phyloP scores from a whole-genome alignment of 2,329 filamentous ascomycete species.

The Elsinoe fawcettii region DNA sequence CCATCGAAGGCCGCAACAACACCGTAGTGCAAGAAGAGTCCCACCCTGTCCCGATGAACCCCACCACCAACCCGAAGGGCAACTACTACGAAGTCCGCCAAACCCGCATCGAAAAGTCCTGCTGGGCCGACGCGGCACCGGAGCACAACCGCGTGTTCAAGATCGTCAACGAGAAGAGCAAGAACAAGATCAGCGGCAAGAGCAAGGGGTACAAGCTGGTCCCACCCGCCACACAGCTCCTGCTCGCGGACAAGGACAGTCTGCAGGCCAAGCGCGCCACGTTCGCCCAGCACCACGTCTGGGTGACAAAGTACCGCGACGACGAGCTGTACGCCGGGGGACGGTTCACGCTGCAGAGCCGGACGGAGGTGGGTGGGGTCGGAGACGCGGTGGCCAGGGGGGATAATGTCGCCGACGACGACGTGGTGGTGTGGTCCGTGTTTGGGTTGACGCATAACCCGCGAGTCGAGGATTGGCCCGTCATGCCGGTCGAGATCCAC shows the following conservation, averaged over 20 bases:
- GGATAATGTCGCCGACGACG: constrained; percentile 37
- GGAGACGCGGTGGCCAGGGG: constrained; percentile 37
- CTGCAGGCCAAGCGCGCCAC: constrained; percentile 40
- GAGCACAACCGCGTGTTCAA: constrained; percentile 49
- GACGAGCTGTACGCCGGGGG: constrained; percentile 46
- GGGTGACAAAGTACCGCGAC: constrained; percentile 48
- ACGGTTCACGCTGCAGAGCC: constrained; percentile 38
- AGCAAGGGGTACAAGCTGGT: constrained; percentile 43
- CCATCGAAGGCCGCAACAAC: constrained; percentile 49
- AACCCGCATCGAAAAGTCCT: constrained; percentile 21
- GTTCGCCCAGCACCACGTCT: constrained; percentile 46
- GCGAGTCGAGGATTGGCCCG: constrained; percentile 45
- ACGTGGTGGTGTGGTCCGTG: constrained; percentile 44
- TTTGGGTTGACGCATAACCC: constrained; percentile 48
- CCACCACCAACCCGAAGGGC: constrained; percentile 52
- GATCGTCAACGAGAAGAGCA: constrained; percentile 42
- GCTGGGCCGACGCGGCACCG: constrained; percentile 24
- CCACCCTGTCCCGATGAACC: constrained; percentile 41
- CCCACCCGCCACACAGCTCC: constrained; percentile 42
- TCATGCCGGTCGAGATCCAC: constrained; percentile 44
- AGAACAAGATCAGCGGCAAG: constrained; percentile 38
- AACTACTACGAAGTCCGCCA: constrained; percentile 52
- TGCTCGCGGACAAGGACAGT: constrained; percentile 40
- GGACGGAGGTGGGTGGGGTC: constrained; percentile 37
- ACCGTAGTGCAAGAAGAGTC: constrained; percentile 49